These are phyloP conservation scores for Wickerhamiella hasegawae DNA, from an alignment of 805 yeast species.

Conservation along the genomic window DNA sequence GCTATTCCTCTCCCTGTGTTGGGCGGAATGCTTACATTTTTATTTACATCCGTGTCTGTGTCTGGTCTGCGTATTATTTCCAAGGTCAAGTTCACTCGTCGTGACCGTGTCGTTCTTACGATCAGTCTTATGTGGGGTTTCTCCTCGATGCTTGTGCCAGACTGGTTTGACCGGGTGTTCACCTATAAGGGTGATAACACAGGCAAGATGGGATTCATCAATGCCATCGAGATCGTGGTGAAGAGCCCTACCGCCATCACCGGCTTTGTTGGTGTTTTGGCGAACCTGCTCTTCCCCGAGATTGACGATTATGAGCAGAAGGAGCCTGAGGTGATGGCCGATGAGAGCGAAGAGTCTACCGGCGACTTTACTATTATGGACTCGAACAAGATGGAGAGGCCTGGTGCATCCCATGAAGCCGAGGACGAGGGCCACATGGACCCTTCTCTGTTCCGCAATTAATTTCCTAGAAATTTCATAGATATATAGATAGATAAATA, in stretches of 20 bases:
- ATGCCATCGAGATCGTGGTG: slow-evolving; percentile 51
- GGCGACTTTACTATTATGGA: too few species aligned
- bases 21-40: slow-evolving; percentile 73
- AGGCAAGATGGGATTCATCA: slow-evolving; percentile 39
- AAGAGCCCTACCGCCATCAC: slow-evolving; percentile 56
- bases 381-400: too few species aligned
- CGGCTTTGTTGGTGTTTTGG: slow-evolving; percentile 42
- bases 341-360: too few species aligned
- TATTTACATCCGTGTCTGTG: slow-evolving; percentile 57
- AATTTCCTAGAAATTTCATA: too few species aligned
- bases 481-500: too few species aligned
- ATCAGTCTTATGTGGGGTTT: slow-evolving; percentile 46
- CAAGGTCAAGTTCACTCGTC: slow-evolving; percentile 35
- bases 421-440: too few species aligned
- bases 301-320: slow-evolving; percentile 6
- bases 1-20: slow-evolving; percentile 61
- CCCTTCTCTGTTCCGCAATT: too few species aligned
- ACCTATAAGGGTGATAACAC: slow-evolving; percentile 44
- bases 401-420: too few species aligned
- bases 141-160: slow-evolving; percentile 44
- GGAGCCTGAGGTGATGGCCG: neutral
- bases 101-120: slow-evolving; percentile 55
- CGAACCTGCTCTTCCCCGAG: slow-evolving; percentile 39
- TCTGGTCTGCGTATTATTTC: slow-evolving; percentile 53
- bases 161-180: slow-evolving; percentile 49